These are phyloP conservation scores for Lentithecium fluviatile DNA, from an alignment of 495 filamentous ascomycete genomes.

Conservation along the genomic window DNA sequence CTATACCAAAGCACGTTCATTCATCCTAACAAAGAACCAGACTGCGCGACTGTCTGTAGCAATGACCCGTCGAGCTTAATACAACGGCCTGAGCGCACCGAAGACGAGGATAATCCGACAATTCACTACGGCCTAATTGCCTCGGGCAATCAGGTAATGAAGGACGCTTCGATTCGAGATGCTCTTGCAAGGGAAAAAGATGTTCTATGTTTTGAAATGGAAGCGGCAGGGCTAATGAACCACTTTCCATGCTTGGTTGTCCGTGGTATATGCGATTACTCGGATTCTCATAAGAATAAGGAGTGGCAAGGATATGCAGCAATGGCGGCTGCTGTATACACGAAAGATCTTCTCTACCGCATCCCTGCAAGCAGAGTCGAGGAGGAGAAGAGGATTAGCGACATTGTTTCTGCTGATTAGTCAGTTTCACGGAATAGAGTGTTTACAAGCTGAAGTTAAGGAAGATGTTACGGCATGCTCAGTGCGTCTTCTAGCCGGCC, in stretches of 20 bases:
- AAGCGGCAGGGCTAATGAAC: constrained; percentile 21
- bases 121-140: constrained; percentile 46
- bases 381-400: constrained; percentile 12
- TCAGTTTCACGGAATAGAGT: too few relatives aligned
- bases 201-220: constrained; percentile 40
- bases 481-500: too few relatives aligned
- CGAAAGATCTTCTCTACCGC: constrained; percentile 27
- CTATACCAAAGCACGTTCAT: constrained; percentile 39
- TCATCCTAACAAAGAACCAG: constrained; percentile 32
- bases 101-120: constrained; percentile 35
- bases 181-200: constrained; percentile 4
- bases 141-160: constrained; percentile 42
- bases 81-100: constrained; percentile 32
- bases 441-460: too few relatives aligned
- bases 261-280: constrained; percentile 40
- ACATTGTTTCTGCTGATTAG: too few relatives aligned
- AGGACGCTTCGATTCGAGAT: constrained; percentile 33
- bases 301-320: constrained; percentile 4
- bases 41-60: constrained; percentile 37
- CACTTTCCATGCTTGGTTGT: constrained; percentile 32
- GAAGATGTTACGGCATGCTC: too few relatives aligned
- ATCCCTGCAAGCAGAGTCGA: constrained; percentile 4
- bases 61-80: constrained; percentile 36
- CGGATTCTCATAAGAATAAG: constrained; percentile 40
- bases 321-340: constrained; percentile 34